Evolutionary conservation across 2,329 filamentous ascomycete species (phyloP), one percentile per base, ranked within the genome.

Genomic region (Calycina marina): DNA sequence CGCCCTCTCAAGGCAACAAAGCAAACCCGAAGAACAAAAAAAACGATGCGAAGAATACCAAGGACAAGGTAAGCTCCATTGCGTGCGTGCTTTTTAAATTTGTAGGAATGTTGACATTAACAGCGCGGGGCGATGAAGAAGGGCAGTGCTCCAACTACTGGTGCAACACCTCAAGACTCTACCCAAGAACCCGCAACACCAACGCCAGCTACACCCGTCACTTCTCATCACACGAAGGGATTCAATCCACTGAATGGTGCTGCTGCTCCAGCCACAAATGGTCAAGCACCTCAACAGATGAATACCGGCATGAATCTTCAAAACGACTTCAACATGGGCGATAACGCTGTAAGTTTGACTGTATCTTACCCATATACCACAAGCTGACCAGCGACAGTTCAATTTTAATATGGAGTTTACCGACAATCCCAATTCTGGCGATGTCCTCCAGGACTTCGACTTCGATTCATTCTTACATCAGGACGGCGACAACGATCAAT

Each of bases 41-140:
- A 67, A 81, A 83, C 61, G 72, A 79, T 1, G 80, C 81, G 51
- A 88, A 88, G 68, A 83, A 85, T 61, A 68, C 69, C 4, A 79
- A 77, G 55, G 38, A 45, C 44, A 82, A 83, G 73, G 77, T 81
- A 67, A 59, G 61, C 48, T 45, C 41, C 39, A 42, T 49, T 46
- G 44, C 41, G 43, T 46, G 46, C 37, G 43, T 46, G 42, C 41
- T 35, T 44, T 43, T 45, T 48, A 9, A 9, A 46, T 48, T 52
- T 50, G 44, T 48, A 42, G 46, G 52, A 49, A 51, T 48, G 45
- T 47, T 43, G 40, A 49, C 42, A 42, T 51, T 50, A 42, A 50
- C 47, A 35, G 44, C 41, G 54, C 50, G 50, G 50, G 33, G 36
- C 49, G 41, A 40, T 45, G 40, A 66, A 67, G 61, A 84, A 72